These are phyloP conservation scores for Trifolium repens DNA, from an alignment of 306 rosid species.

Conservation along the genomic window DNA sequence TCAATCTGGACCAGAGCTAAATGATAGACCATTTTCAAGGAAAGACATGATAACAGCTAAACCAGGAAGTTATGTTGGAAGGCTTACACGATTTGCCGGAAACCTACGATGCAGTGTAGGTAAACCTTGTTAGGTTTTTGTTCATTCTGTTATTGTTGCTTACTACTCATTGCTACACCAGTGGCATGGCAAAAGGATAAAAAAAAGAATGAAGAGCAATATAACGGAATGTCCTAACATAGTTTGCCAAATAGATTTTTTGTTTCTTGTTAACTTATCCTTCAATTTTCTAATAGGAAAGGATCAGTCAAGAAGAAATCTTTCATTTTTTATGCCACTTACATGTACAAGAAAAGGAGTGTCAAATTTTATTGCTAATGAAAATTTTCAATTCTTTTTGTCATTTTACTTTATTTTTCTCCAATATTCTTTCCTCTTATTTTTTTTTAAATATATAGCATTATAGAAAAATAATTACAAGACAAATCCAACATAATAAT, in stretches of 20 bases:
- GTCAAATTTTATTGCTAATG: neutral
- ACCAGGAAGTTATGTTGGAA: constrained; percentile 55
- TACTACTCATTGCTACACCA: no score
- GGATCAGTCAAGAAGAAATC: neutral
- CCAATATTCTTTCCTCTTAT: neutral
- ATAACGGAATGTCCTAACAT: no score
- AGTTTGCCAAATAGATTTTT: neutral
- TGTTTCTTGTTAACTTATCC: neutral
- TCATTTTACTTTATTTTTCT: neutral
- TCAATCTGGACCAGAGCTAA: constrained; percentile 50
- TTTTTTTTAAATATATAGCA: neutral
- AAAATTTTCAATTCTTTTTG: neutral
- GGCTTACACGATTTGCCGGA: constrained; percentile 64
- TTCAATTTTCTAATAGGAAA: neutral
- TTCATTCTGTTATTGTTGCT: neutral
- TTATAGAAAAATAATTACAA: no score
- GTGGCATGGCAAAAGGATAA: no score
- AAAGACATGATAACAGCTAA: constrained; percentile 57
- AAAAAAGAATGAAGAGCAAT: no score
- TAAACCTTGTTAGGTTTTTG: constrained; percentile 49
- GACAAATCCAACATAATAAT: no score
- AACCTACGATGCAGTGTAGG: constrained; percentile 50
- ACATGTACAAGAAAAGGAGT: neutral
- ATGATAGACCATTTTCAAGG: constrained; percentile 40
- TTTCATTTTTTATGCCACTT: neutral